A percentile compares a stretch with the other conserved stretches of the same genome.
phyloP scores from a whole-genome alignment of 148 eudicot genomes.

The Cornus kousa region DNA sequence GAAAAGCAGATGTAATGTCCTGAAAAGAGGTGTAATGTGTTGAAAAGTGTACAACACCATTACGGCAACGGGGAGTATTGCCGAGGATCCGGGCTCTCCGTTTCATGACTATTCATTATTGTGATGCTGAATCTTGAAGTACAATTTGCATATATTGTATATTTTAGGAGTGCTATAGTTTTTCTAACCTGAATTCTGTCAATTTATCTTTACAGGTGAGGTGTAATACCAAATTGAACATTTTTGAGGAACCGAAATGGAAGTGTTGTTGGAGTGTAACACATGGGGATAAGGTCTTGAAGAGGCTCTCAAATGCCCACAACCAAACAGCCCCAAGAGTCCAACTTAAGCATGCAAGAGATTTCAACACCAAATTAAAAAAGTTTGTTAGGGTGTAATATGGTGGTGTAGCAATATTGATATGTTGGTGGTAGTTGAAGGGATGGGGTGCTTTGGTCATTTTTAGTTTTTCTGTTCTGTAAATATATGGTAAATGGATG shows the following conservation, averaged over 20 bases:
- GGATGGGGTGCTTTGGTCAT: not conserved
- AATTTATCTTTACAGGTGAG: conserved; percentile 6
- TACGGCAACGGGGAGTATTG: too few species aligned
- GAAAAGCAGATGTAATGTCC: too few species aligned
- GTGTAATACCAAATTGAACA: not conserved
- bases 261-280: not conserved
- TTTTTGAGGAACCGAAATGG: not conserved
- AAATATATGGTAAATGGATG: conserved; percentile 9
- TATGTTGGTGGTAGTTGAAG: conserved; percentile 3
- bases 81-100: too few species aligned
- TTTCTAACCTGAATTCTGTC: not conserved
- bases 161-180: too few species aligned
- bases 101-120: not conserved
- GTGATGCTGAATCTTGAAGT: too few species aligned
- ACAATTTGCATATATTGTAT: too few species aligned
- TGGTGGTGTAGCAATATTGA: conserved; percentile 6
- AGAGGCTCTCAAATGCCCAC: conserved; percentile 10
- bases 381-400: not conserved
- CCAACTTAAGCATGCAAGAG: conserved; percentile 8
- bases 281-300: conserved; percentile 13
- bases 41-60: too few species aligned
- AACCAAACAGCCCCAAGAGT: conserved; percentile 13
- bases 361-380: conserved; percentile 2
- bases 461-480: conserved; percentile 13
- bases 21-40: too few species aligned